Evolutionary conservation across 2,329 filamentous ascomycete species (phyloP), one percentile per base, ranked within the genome.

Genomic region (Cyanodermella asteris): DNA sequence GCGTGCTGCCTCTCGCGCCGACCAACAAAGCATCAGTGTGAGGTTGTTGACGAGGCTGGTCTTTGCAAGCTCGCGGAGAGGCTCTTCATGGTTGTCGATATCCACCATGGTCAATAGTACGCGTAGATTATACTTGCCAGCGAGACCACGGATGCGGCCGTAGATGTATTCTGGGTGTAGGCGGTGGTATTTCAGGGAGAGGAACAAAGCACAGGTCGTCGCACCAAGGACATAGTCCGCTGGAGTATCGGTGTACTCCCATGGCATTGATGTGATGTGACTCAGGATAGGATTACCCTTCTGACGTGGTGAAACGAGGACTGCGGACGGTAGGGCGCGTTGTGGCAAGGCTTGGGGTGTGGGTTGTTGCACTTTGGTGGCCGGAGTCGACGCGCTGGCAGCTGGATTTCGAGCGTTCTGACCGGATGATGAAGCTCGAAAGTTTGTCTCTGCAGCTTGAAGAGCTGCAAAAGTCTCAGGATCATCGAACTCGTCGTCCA

Each of bases 81-180:
- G 64, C 29, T 91, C 81, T 47, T 94, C 80, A 40, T 94, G 87
- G 42, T 91, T 91, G 13, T 73, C 68, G 26, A 97, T 91, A 47
- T 97, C 87, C 14, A 94, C 82, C 66, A 94, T 81, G 12, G 73
- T 71, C 24, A 97, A 61, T 15, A 97, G 53, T 26, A 97, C 61
- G 23, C 87, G 76, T 12, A 97, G 61, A 36, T 71, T 73, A 53
- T 90, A 94, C 50, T 76, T 78, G 25, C 76, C 77, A 25, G 76
- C 76, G 4, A 97, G 57, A 24, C 71, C 68, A 26, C 75, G 72
- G 37, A 97, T 90, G 29, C 87, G 74, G 13, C 74, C 81, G 54
- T 94, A 94, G 40, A 97, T 80, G 55, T 97, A 97, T 50, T 97
- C 87, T 1, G 87, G 87, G 43, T 97, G 87, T 26, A 97, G 61